These are phyloP conservation scores for Boletus sp. DNA, from an alignment of 768 basidiomycete genomes.

Conservation along the genomic window DNA sequence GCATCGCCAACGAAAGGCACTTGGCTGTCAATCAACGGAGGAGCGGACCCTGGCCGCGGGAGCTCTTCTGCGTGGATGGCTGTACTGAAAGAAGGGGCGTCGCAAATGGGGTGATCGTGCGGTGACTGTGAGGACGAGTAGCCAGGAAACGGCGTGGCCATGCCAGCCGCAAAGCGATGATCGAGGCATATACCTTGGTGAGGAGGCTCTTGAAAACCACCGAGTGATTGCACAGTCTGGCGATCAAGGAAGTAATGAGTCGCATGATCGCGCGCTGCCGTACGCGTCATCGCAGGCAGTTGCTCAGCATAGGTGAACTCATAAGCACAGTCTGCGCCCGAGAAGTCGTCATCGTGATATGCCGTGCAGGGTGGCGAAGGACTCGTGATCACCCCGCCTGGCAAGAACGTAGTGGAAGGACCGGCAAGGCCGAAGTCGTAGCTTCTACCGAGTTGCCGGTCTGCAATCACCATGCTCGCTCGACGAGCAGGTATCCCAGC, in stretches of 20 bases:
- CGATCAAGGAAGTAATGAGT: slow-evolving; percentile 15
- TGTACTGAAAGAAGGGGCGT: slow-evolving; percentile 27
- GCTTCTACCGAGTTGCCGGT: slow-evolving; percentile 8
- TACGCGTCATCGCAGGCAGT: slow-evolving; percentile 14
- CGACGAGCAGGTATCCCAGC: slow-evolving; percentile 11
- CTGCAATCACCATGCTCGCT: slow-evolving; percentile 14
- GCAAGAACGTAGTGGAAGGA: slow-evolving; percentile 12
- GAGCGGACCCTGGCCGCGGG: slow-evolving; percentile 29
- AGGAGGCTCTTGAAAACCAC: slow-evolving; percentile 17
- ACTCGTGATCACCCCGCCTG: slow-evolving; percentile 14
- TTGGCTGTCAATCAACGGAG: slow-evolving; percentile 29
- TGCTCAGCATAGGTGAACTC: slow-evolving; percentile 16
- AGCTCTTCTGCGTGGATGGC: slow-evolving; percentile 22
- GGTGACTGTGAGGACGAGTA: slow-evolving; percentile 31
- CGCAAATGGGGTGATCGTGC: slow-evolving; percentile 28
- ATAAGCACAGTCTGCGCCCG: slow-evolving; percentile 14
- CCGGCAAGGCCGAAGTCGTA: slow-evolving; percentile 4
- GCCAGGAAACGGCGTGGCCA: slow-evolving; percentile 31
- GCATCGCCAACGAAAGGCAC: slow-evolving; percentile 29
- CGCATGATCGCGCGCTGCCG: slow-evolving; percentile 10
- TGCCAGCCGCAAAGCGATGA: slow-evolving; percentile 20
- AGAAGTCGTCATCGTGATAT: slow-evolving; percentile 26
- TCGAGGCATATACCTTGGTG: slow-evolving; percentile 22
- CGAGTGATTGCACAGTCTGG: slow-evolving; percentile 17
- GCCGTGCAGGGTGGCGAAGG: slow-evolving; percentile 23